A percentile compares a stretch with the other conserved stretches of the same genome.
Conservation (phyloP, 768 basidiomycete genomes). For the Rubroboletus pulcherrimus region DNA sequence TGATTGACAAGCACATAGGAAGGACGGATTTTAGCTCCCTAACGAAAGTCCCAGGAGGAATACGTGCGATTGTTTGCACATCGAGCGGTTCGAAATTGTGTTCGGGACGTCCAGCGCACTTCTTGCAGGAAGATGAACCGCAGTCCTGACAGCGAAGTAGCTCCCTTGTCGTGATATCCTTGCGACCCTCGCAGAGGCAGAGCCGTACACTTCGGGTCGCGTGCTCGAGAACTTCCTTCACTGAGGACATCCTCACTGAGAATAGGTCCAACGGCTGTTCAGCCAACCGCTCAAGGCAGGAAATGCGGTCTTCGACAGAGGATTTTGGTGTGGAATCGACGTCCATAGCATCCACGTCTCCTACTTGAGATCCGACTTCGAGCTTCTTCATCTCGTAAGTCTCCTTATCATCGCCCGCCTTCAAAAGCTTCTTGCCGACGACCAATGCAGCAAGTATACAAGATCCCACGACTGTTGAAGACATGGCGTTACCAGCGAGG, state of each 20-base stretch:
- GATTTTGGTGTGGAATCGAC: constrained; percentile 36
- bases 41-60: constrained; percentile 71
- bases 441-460: constrained; percentile 82
- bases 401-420: constrained; percentile 57
- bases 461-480: constrained; percentile 91
- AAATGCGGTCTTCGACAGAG: constrained; percentile 49
- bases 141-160: constrained; percentile 75
- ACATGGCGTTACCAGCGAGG: constrained; percentile 97
- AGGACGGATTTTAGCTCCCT: constrained; percentile 72
- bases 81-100: constrained; percentile 68
- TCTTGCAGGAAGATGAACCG: constrained; percentile 71
- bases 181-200: constrained; percentile 88
- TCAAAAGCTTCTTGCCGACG: constrained; percentile 61
- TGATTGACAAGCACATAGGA: constrained; percentile 79
- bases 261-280: constrained; percentile 69
- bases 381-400: constrained; percentile 67
- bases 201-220: constrained; percentile 74
- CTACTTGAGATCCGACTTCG: constrained; percentile 25
- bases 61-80: constrained; percentile 48
- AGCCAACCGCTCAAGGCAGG: constrained; percentile 67
- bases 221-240: constrained; percentile 54
- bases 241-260: constrained; percentile 41
- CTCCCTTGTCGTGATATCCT: constrained; percentile 63
- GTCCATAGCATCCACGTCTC: constrained; percentile 43
- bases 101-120: constrained; percentile 88